A percentile compares a stretch with the other conserved stretches of the same genome.
Conservation (phyloP, 2,329 filamentous ascomycete species). For the Ascochyta viciae-villosae region DNA sequence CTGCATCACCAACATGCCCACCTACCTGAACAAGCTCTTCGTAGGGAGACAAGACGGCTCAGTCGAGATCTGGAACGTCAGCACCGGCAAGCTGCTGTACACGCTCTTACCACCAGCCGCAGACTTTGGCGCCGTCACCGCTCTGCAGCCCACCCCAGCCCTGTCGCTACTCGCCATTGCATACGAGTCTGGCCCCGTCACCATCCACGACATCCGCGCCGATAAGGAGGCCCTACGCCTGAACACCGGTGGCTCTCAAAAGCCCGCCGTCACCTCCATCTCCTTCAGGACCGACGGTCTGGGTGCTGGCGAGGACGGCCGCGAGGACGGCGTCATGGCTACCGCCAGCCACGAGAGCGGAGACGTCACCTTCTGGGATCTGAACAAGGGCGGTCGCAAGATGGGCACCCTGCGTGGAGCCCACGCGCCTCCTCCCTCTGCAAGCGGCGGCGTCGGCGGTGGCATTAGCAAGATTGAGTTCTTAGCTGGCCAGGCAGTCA, state of each 20-base stretch:
- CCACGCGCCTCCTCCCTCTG: slow-evolving; percentile 75
- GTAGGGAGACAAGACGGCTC: slow-evolving; percentile 85
- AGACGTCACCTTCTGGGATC: slow-evolving; percentile 94
- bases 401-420: slow-evolving; percentile 87
- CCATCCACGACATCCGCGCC: slow-evolving; percentile 80
- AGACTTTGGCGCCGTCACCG: slow-evolving; percentile 81
- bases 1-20: slow-evolving; percentile 86
- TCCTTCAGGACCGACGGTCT: slow-evolving; percentile 89
- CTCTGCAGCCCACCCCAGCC: slow-evolving; percentile 82
- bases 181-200: slow-evolving; percentile 78
- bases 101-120: slow-evolving; percentile 80
- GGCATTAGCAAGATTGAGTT: slow-evolving; percentile 91
- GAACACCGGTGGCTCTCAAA: slow-evolving; percentile 67
- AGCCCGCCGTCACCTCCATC: slow-evolving; percentile 77
- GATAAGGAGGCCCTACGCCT: slow-evolving; percentile 77
- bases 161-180: slow-evolving; percentile 87
- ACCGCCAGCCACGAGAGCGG: slow-evolving; percentile 80
- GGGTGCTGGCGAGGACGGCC: slow-evolving; percentile 87
- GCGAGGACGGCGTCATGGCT: slow-evolving; percentile 87
- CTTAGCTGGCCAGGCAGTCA: slow-evolving; percentile 83
- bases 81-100: slow-evolving; percentile 88
- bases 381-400: slow-evolving; percentile 86
- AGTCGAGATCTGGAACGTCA: slow-evolving; percentile 97
- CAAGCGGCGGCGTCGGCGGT: slow-evolving; percentile 64
- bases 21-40: slow-evolving; percentile 95